phyloP scores from a whole-genome alignment of 129 eudicot genomes.

The Flaveria bidentis region DNA sequence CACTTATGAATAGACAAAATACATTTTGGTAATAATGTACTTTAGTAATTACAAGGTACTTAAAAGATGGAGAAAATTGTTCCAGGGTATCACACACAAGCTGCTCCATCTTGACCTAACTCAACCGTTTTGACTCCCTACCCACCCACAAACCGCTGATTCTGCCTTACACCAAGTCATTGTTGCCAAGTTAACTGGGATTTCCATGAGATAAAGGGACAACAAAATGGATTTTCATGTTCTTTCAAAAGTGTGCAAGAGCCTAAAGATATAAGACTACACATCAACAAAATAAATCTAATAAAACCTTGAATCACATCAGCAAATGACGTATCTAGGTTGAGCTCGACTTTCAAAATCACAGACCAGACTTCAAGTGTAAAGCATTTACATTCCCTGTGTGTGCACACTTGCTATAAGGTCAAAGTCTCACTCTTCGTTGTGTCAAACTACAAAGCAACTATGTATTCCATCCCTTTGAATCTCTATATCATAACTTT shows the following conservation, averaged over 20 bases:
- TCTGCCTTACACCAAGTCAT: background rate
- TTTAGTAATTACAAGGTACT: too few relatives aligned
- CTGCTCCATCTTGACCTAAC: background rate
- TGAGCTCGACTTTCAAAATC: slow-evolving; percentile 13
- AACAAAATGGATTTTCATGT: slow-evolving; percentile 17
- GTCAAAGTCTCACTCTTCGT: slow-evolving; percentile 32
- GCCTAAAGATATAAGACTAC: background rate
- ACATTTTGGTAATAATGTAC: too few relatives aligned
- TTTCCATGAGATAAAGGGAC: background rate
- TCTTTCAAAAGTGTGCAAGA: background rate
- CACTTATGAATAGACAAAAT: too few relatives aligned
- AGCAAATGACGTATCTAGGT: slow-evolving; percentile 26
- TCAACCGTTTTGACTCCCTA: background rate
- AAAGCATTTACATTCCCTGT: slow-evolving; percentile 29
- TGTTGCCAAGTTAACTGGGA: background rate
- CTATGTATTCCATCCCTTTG: slow-evolving; percentile 24
- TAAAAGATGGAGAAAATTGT: too few relatives aligned
- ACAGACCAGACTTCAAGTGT: slow-evolving; percentile 24
- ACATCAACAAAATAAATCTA: too few relatives aligned
- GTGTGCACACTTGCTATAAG: slow-evolving; percentile 31
- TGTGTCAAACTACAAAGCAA: slow-evolving; percentile 18
- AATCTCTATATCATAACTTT: slow-evolving; percentile 50
- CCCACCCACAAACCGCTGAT: background rate
- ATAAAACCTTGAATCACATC: background rate
- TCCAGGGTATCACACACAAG: too few relatives aligned